Evolutionary conservation across 2,329 filamentous ascomycete genomes (phyloP).

Genomic region (Alternaria sp.): DNA sequence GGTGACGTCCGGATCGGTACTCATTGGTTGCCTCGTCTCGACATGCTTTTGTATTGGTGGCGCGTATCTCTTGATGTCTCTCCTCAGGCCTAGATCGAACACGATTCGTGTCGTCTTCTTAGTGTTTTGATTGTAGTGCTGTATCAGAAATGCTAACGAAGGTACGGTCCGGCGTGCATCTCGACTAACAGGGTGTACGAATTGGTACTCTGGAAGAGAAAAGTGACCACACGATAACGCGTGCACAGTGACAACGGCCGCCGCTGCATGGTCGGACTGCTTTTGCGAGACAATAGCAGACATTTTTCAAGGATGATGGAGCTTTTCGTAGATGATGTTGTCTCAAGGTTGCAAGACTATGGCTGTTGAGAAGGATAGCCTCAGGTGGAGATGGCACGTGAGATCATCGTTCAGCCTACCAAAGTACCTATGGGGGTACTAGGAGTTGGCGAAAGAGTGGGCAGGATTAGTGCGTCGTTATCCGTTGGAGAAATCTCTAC

Average conservation of each 20-base stretch:
- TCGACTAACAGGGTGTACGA: constrained; percentile 54
- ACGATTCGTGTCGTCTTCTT: constrained; percentile 51
- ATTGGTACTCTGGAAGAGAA: constrained; percentile 57
- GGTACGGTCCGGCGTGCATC: constrained; percentile 58
- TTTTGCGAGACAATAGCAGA: neutral
- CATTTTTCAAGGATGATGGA: neutral
- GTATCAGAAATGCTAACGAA: constrained; percentile 61
- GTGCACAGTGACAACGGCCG: constrained; percentile 44
- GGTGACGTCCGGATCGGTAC: constrained; percentile 49
- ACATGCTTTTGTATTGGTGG: constrained; percentile 56
- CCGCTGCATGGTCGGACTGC: neutral
- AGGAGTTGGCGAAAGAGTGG: neutral
- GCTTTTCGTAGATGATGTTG: neutral
- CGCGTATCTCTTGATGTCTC: constrained; percentile 54
- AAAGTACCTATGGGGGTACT: neutral
- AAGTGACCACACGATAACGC: constrained; percentile 50
- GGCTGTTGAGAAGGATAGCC: neutral
- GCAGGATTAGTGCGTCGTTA: neutral
- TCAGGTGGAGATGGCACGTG: neutral
- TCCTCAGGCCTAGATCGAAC: constrained; percentile 62
- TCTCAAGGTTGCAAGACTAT: neutral
- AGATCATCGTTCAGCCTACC: neutral
- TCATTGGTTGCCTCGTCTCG: constrained; percentile 53
- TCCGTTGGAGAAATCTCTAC: constrained; percentile 14
- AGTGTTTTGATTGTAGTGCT: constrained; percentile 51